Base-by-base conservation (phyloP, 2,329 filamentous ascomycete genomes). In the Acarospora socialis region DNA sequence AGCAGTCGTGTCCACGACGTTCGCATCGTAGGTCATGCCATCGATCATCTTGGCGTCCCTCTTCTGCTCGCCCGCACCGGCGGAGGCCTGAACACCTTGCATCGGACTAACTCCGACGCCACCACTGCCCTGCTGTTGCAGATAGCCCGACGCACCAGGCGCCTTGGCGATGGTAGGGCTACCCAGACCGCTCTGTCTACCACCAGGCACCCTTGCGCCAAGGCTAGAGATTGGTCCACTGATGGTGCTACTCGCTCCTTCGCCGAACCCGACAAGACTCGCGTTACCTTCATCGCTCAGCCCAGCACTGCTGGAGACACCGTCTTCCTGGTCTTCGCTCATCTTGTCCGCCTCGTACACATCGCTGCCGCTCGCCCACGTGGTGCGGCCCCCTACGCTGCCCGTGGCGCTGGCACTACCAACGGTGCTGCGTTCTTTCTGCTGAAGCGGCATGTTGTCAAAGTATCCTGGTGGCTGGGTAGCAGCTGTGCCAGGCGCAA, bases 401-500 rank as follows among this genome's bases (percentile, higher is more conserved):
- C 78, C 80, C 0, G 86, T 94, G 2, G 86, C 87, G 43, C 80
- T 87, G 17, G 87, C 87, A 28, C 78, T 82, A 36, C 87, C 87
- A 15, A 94, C 86, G 0, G 87, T 95, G 60, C 81, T 90, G 57
- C 71, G 62, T 76, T 90, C 73, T 68, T 82, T 59, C 61, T 68
- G 42, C 39, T 66, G 46, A 61, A 73, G 44, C 63, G 81, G 77
- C 17, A 79, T 71, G 45, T 72, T 76, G 30, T 93, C 84, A 45
- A 93, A 93, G 60, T 87, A 93, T 20, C 78, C 75, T 2, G 75
- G 69, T 18, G 64, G 68, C 38, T 65, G 51, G 32, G 35, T 21
- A 16, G 8, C 26, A 14, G 35, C 22, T 17, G 29, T 14, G 12
- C 28, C 27, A 13, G 37, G 30, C 17, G 24, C 37, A 13, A 26